Percentiles rank a stretch among this genome's conserved stretches.
Evolutionary conservation across 2,329 filamentous ascomycete genomes (phyloP).

Genomic region (Chaetomiaceae sp.): DNA sequence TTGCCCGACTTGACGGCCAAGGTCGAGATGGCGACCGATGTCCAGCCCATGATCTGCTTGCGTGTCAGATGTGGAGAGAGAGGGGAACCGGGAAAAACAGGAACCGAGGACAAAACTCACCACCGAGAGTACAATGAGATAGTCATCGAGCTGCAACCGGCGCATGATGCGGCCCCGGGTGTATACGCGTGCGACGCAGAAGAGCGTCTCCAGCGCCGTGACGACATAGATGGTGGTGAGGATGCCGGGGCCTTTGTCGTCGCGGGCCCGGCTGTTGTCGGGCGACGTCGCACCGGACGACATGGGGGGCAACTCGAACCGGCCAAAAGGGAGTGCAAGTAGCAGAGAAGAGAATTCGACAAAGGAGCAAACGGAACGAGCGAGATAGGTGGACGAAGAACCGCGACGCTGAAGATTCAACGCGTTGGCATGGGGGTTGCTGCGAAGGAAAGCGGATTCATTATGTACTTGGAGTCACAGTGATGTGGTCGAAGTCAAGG

Average conservation of each 20-base stretch:
- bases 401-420: too few relatives aligned
- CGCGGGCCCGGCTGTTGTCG: neutral
- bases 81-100: neutral
- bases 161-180: slow-evolving; percentile 28
- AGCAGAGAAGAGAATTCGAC: too few relatives aligned
- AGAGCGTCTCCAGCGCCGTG: slow-evolving; percentile 27
- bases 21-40: slow-evolving; percentile 30
- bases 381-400: too few relatives aligned
- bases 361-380: too few relatives aligned
- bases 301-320: too few relatives aligned
- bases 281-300: neutral
- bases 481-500: too few relatives aligned
- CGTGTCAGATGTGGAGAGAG: neutral
- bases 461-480: too few relatives aligned
- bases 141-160: slow-evolving; percentile 34
- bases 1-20: slow-evolving; percentile 32
- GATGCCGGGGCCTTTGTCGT: slow-evolving; percentile 32
- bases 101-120: neutral
- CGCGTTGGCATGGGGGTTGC: too few relatives aligned
- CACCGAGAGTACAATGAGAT: neutral
- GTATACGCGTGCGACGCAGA: slow-evolving; percentile 31
- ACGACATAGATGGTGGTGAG: slow-evolving; percentile 29
- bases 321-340: too few relatives aligned
- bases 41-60: slow-evolving; percentile 30
- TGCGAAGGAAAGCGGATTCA: too few relatives aligned